These are phyloP conservation scores for Vitis cinerea DNA, from an alignment of 164 flowering plant genomes.

Conservation along the genomic window DNA sequence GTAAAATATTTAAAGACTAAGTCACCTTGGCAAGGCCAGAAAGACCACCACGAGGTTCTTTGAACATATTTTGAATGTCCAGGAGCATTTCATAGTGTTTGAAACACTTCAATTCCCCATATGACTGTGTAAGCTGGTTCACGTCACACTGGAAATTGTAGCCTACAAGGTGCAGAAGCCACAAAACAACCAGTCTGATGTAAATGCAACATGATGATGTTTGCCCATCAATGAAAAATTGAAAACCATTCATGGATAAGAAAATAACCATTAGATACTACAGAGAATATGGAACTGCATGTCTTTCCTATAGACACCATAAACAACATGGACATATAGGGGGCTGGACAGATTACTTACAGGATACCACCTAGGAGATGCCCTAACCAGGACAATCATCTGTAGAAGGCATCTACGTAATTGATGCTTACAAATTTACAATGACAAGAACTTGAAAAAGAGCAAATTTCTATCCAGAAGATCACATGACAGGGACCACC, in stretches of 20 bases:
- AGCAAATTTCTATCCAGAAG: too few species aligned
- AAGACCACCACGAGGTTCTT: slow-evolving; percentile 79
- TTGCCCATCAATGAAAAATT: too few species aligned
- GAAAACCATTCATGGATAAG: not conserved
- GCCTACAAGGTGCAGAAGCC: slow-evolving; percentile 44
- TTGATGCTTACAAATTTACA: too few species aligned
- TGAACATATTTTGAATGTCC: slow-evolving; percentile 85
- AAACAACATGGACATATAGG: not conserved
- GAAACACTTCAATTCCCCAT: slow-evolving; percentile 73
- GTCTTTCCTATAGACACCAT: not conserved
- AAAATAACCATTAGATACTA: not conserved
- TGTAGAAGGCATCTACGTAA: too few species aligned
- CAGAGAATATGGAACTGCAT: not conserved
- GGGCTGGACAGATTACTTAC: not conserved
- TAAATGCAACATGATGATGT: not conserved
- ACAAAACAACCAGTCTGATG: slow-evolving; percentile 9
- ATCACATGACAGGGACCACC: too few species aligned
- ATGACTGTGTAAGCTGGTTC: slow-evolving; percentile 72
- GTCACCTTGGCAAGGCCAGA: slow-evolving; percentile 86
- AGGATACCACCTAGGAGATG: too few species aligned
- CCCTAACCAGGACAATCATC: too few species aligned
- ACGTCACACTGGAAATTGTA: slow-evolving; percentile 87
- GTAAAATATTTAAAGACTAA: not conserved
- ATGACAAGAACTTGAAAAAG: too few species aligned
- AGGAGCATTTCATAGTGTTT: slow-evolving; percentile 86